A percentile compares a stretch with the other conserved stretches of the same genome.
Conservation (phyloP, 2,329 filamentous ascomycete genomes). For the Neurospora crassa region DNA sequence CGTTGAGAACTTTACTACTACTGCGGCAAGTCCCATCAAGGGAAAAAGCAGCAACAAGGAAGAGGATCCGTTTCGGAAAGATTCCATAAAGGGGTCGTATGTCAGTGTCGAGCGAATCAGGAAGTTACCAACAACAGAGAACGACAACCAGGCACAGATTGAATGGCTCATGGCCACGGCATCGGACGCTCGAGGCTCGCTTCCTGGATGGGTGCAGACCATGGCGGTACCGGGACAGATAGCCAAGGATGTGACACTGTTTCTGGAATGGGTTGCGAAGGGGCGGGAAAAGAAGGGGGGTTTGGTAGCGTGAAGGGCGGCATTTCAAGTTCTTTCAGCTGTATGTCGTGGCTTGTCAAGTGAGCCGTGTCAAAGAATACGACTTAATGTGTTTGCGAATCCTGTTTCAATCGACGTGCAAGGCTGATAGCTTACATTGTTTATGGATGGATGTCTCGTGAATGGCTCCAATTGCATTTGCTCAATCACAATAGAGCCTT, state of each 20-base stretch:
- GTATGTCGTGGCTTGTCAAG: not conserved
- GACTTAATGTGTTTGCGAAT: not conserved
- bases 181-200: constrained; percentile 56
- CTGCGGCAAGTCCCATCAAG: not conserved
- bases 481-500: constrained; percentile 1
- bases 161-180: constrained; percentile 75
- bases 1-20: constrained; percentile 23
- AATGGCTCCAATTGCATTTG: not conserved
- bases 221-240: constrained; percentile 51
- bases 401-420: not conserved
- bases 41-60: not conserved
- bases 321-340: not conserved
- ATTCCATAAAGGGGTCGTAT: constrained; percentile 49
- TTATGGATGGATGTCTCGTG: not conserved
- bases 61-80: constrained; percentile 27
- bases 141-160: constrained; percentile 30
- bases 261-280: constrained; percentile 50
- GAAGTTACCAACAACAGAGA: constrained; percentile 24
- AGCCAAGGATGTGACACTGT: constrained; percentile 62
- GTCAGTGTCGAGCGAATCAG: constrained; percentile 55
- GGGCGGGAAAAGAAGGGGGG: constrained; percentile 25
- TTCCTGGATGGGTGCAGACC: constrained; percentile 60
- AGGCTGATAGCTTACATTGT: not conserved
- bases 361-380: not conserved
- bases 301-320: not conserved